phyloP scores from a whole-genome alignment of 768 basidiomycete genomes.

The Mrakia hoshinonis region DNA sequence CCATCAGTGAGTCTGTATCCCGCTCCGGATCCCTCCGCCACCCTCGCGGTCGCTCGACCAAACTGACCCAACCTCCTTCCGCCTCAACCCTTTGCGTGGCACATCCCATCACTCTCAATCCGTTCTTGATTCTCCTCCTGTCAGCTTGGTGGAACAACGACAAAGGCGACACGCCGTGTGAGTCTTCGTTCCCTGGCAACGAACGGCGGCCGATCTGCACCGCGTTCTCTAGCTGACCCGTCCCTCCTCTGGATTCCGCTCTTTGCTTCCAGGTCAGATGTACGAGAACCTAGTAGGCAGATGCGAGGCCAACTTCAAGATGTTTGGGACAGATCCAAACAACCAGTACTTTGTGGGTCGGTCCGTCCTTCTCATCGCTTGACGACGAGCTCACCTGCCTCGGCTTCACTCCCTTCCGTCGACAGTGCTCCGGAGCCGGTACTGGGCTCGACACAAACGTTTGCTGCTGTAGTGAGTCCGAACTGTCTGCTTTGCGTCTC shows the following conservation, averaged over 20 bases:
- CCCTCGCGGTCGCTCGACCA: too few species aligned
- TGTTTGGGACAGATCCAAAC: background rate
- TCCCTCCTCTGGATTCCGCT: background rate
- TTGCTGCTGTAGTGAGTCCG: background rate
- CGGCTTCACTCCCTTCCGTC: background rate
- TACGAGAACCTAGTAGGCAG: background rate
- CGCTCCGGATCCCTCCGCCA: too few species aligned
- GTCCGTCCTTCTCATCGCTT: background rate
- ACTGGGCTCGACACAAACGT: background rate
- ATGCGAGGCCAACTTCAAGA: background rate
- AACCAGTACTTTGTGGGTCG: background rate
- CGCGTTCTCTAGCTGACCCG: background rate
- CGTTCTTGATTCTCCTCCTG: background rate
- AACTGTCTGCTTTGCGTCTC: background rate
- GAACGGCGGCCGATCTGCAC: background rate
- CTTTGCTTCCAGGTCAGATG: background rate
- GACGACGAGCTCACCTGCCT: background rate
- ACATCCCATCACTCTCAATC: too few species aligned
- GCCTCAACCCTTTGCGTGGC: too few species aligned
- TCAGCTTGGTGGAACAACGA: slow-evolving; percentile 7
- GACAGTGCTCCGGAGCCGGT: background rate
- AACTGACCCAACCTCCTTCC: too few species aligned
- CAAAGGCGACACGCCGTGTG: background rate
- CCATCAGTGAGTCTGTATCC: too few species aligned
- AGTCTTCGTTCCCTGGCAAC: background rate